Base-by-base conservation (phyloP, 768 basidiomycete species). In the Hirschioporus abietinus region DNA sequence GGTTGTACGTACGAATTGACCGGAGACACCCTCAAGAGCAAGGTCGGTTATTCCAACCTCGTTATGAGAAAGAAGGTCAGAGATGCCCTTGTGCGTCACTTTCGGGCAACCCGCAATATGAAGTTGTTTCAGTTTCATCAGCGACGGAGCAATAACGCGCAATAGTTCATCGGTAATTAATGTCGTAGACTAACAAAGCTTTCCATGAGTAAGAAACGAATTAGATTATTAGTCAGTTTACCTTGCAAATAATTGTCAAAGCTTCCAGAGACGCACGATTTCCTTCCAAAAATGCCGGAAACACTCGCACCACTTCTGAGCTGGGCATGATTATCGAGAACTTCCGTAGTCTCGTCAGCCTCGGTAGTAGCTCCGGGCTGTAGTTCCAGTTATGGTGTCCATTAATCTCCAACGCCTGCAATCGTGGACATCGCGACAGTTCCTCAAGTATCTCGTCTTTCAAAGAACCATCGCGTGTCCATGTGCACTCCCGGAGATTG, bases 401-500 rank as follows among this genome's bases (percentile, higher is more conserved):
- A 65, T 93, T 94, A 58, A 94, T 83, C 72, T 91, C 89, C 1
- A 93, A 76, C 63, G 86, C 86, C 30, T 75, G 71, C 8, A 93
- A 76, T 1, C 76, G 70, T 0, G 73, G 70, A 23, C 79, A 83
- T 6, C 75, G 75, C 35, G 42, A 65, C 6, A 93, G 76, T 20
- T 84, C 82, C n/a, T 78, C 69, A 9, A 94, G 79, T 35, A 91
- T 83, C 0, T 78, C 76, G 5, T 87, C 83, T 57, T 79, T 85
- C 24, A 93, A 76, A 4, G 92, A 87, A 3, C 91, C 89, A 69
- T 93, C 89, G 58, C 92, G 84, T 10, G 92, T 93, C 91, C 91
- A 94, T 5, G 86, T 85, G 71, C 89, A 92, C 7, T 85, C 79
- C 59, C 70, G 78, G 12, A 93, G 81, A 67, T 86, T 86, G 57